Evolutionary conservation across 768 basidiomycete genomes (phyloP), one percentile per base, ranked within the genome.

Genomic region (Hericium alpestre): DNA sequence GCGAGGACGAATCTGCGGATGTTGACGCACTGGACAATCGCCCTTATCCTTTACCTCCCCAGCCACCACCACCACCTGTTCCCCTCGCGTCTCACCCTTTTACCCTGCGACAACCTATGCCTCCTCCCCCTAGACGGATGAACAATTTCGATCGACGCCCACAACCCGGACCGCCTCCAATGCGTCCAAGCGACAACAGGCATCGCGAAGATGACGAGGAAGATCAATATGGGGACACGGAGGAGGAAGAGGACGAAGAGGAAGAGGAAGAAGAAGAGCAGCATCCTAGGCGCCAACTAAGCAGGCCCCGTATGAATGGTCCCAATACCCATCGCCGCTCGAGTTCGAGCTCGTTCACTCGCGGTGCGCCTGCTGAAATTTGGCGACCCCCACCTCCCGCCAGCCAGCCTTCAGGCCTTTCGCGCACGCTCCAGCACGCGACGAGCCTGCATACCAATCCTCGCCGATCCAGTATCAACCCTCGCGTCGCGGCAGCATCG

Each of bases 261-360:
- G 59, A 55, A 0, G 51, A n/a, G 7, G 61, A 37, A 1, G 51
- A 50, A 40, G 51, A 39, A 8, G 23, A 47, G 11, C 52, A 37
- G 15, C 18, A 27, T 23, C 16, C 41, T 3, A 18, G 38, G 9
- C 59, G 59, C 18, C 59, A 49, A 32, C 60, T 59, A 41, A 41
- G 39, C 53, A 27, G 39, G 15, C 18, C n/a, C 9, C 53, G 18
- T 13, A 27, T 27, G 48, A 15, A 20, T 20, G 25, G n/a, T n/a
- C 20, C 20, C n/a, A 38, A 22, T 20, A n/a, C 41, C 37, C 20
- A 20, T 13, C 54, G 54, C 13, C 54, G 54, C 46, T 55, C 54
- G 15, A 55, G 54, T 20, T 55, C 47, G 18, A 49, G 54, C 27
- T 55, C 54, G 6, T 27, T 25, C 54, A 47, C 54, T 9, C 47